Conservation (phyloP, 257 asterid genomes). For the Solanum paucissectum region DNA sequence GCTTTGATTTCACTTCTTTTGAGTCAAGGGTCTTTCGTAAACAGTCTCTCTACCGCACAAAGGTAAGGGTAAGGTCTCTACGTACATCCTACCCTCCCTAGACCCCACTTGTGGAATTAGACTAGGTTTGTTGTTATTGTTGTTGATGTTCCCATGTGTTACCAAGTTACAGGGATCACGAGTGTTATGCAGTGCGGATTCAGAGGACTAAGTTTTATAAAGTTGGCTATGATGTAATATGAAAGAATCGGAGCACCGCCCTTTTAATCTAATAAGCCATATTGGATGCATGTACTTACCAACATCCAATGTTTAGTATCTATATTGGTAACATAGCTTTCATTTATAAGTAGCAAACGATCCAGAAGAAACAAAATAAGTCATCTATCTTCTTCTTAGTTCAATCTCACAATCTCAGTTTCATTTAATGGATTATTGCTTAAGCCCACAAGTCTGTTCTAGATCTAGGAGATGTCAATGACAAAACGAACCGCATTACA, state of each 20-base stretch:
- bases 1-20: neutral
- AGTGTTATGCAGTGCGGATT: neutral
- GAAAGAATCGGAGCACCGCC: neutral
- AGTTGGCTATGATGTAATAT: neutral
- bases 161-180: neutral
- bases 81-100: neutral
- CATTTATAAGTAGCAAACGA: neutral
- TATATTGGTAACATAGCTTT: neutral
- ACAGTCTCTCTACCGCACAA: neutral
- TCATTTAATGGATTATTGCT: neutral
- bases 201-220: neutral
- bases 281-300: neutral
- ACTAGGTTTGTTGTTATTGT: neutral
- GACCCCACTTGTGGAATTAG: neutral
- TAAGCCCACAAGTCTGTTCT: neutral
- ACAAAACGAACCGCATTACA: neutral
- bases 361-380: neutral
- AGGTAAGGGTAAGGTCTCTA: neutral
- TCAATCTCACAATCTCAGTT: neutral
- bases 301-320: neutral
- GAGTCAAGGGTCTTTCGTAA: neutral
- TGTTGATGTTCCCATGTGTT: neutral
- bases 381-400: neutral
- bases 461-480: neutral
- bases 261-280: neutral